Percentiles rank a stretch among this genome's conserved stretches.
Evolutionary conservation across 192 early-diverging fungal species (phyloP).

Genomic region (Dissophora globulifera): DNA sequence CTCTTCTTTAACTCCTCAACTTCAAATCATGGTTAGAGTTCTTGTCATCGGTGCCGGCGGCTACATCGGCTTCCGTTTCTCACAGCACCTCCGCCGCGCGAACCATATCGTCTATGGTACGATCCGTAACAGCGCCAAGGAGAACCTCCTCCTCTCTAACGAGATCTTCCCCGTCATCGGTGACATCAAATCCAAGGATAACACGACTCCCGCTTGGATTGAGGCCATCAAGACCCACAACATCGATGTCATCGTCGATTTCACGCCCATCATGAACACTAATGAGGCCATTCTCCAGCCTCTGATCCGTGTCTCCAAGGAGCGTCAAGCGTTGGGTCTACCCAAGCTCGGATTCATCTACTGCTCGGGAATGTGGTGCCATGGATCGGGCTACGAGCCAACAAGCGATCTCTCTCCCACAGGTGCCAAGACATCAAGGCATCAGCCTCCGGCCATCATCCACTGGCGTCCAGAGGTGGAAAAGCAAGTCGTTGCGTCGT

Average conservation of each 20-base stretch:
- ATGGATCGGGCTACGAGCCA: slow-evolving; percentile 1
- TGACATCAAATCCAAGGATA: slow-evolving; percentile 1
- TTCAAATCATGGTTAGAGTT: slow-evolving; percentile 46
- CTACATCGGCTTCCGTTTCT: slow-evolving; percentile 46
- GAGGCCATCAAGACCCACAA: slow-evolving; percentile 16
- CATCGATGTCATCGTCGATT: slow-evolving; percentile 44
- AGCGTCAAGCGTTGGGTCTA: slow-evolving; percentile 11
- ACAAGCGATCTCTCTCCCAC: slow-evolving; percentile 12
- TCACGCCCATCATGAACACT: slow-evolving; percentile 17
- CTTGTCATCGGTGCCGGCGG: slow-evolving; percentile 56
- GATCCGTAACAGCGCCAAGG: slow-evolving; percentile 23
- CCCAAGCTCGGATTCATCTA: slow-evolving; percentile 43
- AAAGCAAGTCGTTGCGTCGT: slow-evolving; percentile 17
- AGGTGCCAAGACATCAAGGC: slow-evolving; percentile 3
- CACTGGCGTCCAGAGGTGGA: slow-evolving; percentile 50
- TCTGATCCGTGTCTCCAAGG: slow-evolving; percentile 29
- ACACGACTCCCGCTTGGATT: slow-evolving; percentile 5
- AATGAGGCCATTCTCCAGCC: slow-evolving; percentile 30
- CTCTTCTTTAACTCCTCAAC: neutral
- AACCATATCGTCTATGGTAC: slow-evolving; percentile 55
- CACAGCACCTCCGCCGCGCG: slow-evolving; percentile 40
- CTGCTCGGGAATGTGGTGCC: slow-evolving; percentile 50
- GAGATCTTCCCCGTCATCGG: slow-evolving; percentile 47
- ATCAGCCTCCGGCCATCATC: slow-evolving; percentile 17
- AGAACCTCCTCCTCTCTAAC: slow-evolving; percentile 20